Conservation (phyloP, 2,329 filamentous ascomycete genomes). For the Sporothrix globosa region DNA sequence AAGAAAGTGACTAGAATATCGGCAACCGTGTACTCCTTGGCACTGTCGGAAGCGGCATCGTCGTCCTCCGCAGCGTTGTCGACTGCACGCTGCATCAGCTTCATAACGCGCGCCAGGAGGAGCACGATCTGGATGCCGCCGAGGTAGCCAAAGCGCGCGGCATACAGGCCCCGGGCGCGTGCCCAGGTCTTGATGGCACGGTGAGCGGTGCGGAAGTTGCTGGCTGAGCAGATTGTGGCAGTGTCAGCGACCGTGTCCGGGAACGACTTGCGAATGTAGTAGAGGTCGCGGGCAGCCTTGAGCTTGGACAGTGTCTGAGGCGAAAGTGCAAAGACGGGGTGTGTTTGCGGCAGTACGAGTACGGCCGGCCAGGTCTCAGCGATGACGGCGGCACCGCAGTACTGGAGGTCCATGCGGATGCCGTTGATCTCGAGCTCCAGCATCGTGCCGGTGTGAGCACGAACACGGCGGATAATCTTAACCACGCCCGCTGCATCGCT, state of each 20-base stretch:
- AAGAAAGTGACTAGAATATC: conserved; percentile 65
- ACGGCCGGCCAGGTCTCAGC: conserved; percentile 57
- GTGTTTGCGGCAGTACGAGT: conserved; percentile 52
- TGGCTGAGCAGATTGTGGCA: conserved; percentile 42
- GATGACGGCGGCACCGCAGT: conserved; percentile 62
- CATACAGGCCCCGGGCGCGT: conserved; percentile 63
- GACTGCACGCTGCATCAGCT: conserved; percentile 48
- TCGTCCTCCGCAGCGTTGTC: not conserved
- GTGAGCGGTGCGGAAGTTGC: conserved; percentile 61
- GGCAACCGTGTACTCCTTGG: conserved; percentile 43
- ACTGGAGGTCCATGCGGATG: conserved; percentile 67
- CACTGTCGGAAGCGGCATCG: not conserved
- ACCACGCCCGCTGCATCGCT: conserved; percentile 43
- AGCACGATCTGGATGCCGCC: conserved; percentile 67
- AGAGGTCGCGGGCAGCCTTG: conserved; percentile 65
- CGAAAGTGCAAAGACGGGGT: conserved; percentile 60
- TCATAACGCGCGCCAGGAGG: conserved; percentile 63
- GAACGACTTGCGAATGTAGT: conserved; percentile 62
- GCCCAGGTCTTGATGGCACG: conserved; percentile 66
- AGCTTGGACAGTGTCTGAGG: conserved; percentile 62
- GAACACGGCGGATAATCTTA: conserved; percentile 59
- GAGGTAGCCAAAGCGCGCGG: conserved; percentile 66
- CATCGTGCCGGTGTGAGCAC: conserved; percentile 64
- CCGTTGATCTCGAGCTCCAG: conserved; percentile 63
- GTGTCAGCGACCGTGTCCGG: conserved; percentile 54